These are phyloP conservation scores for Pestalotiopsis sp. DNA, from an alignment of 2,329 filamentous ascomycete species.

Conservation along the genomic window DNA sequence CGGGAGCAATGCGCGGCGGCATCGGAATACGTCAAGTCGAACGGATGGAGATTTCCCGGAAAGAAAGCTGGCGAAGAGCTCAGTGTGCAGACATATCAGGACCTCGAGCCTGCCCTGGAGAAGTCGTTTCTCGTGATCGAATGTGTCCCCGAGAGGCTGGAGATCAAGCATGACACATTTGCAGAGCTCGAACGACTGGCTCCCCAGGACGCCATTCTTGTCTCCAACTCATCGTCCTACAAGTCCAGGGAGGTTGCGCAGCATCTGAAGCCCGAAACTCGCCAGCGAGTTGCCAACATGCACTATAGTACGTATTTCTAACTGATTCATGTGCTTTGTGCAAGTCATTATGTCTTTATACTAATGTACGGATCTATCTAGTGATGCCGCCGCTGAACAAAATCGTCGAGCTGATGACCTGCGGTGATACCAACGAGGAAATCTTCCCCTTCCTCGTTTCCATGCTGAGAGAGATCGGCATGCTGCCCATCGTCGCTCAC, in stretches of 20 bases:
- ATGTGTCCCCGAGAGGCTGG: conserved; percentile 31
- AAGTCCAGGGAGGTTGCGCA: conserved; percentile 27
- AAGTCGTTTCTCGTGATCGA: conserved; percentile 27
- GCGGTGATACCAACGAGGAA: conserved; percentile 24
- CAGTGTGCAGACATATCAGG: conserved; percentile 4
- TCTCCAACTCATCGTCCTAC: conserved; percentile 31
- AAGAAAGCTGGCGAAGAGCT: not conserved
- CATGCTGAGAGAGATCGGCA: conserved; percentile 27
- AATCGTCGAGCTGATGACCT: conserved; percentile 36
- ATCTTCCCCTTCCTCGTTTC: conserved; percentile 30
- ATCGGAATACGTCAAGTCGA: conserved; percentile 38
- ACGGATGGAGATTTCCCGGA: conserved; percentile 30
- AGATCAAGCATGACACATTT: conserved; percentile 29
- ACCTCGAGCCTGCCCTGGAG: conserved; percentile 8
- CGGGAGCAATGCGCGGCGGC: conserved; percentile 35
- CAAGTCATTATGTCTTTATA: not conserved
- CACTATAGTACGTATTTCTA: conserved; percentile 24
- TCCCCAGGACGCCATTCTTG: conserved; percentile 27
- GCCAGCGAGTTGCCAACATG: conserved; percentile 31
- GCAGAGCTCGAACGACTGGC: conserved; percentile 27
- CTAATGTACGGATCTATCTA: not conserved
- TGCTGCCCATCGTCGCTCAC: conserved; percentile 25
- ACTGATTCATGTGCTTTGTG: not conserved
- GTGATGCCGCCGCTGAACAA: conserved; percentile 31
- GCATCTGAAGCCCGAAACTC: conserved; percentile 17